A percentile compares a stretch with the other conserved stretches of the same genome.
These are phyloP conservation scores for Rauvolfia tetraphylla DNA, from an alignment of 257 asterid genomes.

Conservation along the genomic window DNA sequence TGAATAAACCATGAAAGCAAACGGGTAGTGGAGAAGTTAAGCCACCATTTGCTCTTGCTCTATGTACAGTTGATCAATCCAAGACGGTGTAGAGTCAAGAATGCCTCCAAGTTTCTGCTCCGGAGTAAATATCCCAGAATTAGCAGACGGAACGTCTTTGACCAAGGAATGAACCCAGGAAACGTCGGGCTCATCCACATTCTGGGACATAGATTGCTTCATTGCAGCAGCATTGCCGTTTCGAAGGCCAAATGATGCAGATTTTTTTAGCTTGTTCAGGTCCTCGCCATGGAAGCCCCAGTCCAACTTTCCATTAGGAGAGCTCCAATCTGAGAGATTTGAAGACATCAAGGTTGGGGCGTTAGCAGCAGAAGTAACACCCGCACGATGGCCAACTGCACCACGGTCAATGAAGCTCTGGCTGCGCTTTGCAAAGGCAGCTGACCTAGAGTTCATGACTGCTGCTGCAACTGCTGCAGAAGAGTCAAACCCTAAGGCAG, in stretches of 20 bases:
- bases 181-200: conserved; percentile 56
- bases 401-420: conserved; percentile 79
- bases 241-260: conserved; percentile 34
- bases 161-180: conserved; percentile 82
- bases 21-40: conserved; percentile 20
- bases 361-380: conserved; percentile 22
- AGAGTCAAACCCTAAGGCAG: conserved; percentile 61
- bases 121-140: conserved; percentile 26
- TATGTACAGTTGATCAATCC: conserved; percentile 84
- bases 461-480: conserved; percentile 88
- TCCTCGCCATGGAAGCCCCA: conserved; percentile 89
- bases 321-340: conserved; percentile 63
- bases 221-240: conserved; percentile 19
- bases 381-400: conserved; percentile 26
- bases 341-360: conserved; percentile 37
- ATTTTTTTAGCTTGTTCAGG: conserved; percentile 47
- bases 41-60: conserved; percentile 91
- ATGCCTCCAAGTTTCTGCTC: conserved; percentile 37
- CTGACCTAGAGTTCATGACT: conserved; percentile 78
- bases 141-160: conserved; percentile 39
- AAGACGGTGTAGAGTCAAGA: conserved; percentile 42
- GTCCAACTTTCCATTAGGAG: conserved; percentile 73
- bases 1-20: conserved; percentile 21
- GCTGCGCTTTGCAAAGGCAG: conserved; percentile 70
- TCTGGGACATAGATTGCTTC: conserved; percentile 6